phyloP scores from a whole-genome alignment of 345 rosid species.

The Camelina sativa region DNA sequence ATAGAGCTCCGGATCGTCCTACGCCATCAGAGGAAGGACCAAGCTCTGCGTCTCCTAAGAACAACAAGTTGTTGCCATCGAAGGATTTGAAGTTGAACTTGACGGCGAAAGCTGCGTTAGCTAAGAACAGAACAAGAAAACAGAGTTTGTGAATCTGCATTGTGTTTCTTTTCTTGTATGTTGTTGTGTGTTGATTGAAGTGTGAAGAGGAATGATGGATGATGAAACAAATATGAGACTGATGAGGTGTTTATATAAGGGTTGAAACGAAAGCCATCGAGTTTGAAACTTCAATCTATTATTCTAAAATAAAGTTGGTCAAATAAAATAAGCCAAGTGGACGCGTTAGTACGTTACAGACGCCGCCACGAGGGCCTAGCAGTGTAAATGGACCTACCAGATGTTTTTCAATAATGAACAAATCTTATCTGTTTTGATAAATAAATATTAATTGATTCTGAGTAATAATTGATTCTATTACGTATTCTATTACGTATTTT shows the following conservation, averaged over 20 bases:
- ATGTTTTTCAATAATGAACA: constrained; percentile 22
- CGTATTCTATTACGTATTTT: background rate
- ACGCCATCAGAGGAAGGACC: constrained; percentile 40
- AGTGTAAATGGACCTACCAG: constrained; percentile 21
- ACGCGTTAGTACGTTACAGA: constrained; percentile 14
- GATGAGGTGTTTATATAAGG: constrained; percentile 26
- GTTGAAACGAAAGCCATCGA: constrained; percentile 33
- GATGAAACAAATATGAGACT: constrained; percentile 4
- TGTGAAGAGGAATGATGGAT: constrained; percentile 5
- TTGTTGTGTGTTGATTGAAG: background rate
- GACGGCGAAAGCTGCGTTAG: constrained; percentile 31
- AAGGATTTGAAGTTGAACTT: constrained; percentile 38
- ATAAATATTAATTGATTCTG: background rate
- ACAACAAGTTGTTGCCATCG: constrained; percentile 25
- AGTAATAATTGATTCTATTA: background rate
- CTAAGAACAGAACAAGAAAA: constrained; percentile 41
- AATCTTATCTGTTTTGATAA: background rate
- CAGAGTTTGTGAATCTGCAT: constrained; percentile 43
- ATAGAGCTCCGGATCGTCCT: constrained; percentile 32
- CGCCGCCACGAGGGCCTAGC: constrained; percentile 5
- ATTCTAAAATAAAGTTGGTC: constrained; percentile 17
- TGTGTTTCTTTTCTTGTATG: background rate
- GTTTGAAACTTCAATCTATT: constrained; percentile 1
- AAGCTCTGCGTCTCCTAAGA: constrained; percentile 43
- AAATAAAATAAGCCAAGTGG: constrained; percentile 41